phyloP scores from a whole-genome alignment of 306 rosid species.

The Sechiopsis laciniata region DNA sequence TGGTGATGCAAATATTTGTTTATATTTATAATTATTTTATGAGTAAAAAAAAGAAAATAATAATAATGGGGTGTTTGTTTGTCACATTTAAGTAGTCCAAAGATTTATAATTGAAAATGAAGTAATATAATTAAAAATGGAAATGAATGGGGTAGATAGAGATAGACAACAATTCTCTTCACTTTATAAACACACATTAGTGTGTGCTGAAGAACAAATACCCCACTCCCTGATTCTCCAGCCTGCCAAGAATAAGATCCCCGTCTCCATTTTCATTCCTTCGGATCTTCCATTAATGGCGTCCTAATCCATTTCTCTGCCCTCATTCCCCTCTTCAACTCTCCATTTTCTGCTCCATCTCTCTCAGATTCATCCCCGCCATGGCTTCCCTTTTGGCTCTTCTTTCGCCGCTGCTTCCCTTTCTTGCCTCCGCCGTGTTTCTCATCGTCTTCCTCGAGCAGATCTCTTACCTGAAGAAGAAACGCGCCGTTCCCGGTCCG shows the following conservation, averaged over 20 bases:
- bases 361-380: neutral
- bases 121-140: neutral
- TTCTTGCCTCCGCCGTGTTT: slow-evolving; percentile 30
- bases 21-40: too few species aligned
- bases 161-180: neutral
- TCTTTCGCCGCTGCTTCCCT: slow-evolving; percentile 30
- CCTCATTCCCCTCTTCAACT: neutral
- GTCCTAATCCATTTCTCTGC: neutral
- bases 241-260: neutral
- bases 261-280: neutral
- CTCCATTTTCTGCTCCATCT: neutral
- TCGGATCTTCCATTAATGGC: neutral
- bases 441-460: slow-evolving; percentile 53
- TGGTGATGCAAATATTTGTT: too few species aligned
- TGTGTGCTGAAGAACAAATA: neutral
- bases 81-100: too few species aligned
- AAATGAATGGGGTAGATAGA: neutral
- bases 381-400: slow-evolving; percentile 4
- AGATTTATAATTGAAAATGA: too few species aligned
- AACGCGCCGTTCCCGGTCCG: slow-evolving; percentile 55
- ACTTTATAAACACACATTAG: too few species aligned
- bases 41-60: too few species aligned
- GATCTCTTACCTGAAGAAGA: slow-evolving; percentile 53
- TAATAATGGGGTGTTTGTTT: too few species aligned
- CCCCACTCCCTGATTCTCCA: neutral